These are phyloP conservation scores for Tuber umbilicatum DNA, from an alignment of 495 filamentous ascomycete species.

Conservation along the genomic window DNA sequence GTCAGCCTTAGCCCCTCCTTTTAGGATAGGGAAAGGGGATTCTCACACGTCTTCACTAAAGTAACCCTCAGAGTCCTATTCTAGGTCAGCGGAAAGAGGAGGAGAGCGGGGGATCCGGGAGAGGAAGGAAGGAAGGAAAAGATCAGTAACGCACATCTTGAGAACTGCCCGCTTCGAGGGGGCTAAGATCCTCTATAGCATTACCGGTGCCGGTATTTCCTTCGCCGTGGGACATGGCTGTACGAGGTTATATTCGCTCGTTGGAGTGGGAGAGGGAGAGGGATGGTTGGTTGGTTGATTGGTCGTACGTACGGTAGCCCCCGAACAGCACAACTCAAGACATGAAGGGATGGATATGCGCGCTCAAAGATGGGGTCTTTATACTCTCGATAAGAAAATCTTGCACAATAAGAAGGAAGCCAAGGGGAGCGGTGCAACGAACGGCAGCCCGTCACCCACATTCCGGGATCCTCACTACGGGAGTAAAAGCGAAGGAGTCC, in stretches of 20 bases:
- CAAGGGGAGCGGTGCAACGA: not conserved
- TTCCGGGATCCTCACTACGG: not conserved
- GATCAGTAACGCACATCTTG: constrained; percentile 15
- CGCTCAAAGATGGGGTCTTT: not conserved
- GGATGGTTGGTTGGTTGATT: not conserved
- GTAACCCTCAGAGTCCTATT: constrained; percentile 14
- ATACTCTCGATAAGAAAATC: not conserved
- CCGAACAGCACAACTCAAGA: not conserved
- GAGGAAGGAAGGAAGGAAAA: not conserved
- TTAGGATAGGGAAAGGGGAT: not conserved
- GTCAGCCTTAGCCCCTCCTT: not conserved
- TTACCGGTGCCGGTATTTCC: not conserved
- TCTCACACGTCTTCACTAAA: constrained; percentile 25
- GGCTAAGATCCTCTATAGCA: not conserved
- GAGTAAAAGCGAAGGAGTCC: not conserved
- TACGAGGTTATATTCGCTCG: not conserved
- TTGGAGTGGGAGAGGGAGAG: not conserved
- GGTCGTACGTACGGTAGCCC: too few species aligned
- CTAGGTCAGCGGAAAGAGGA: constrained; percentile 9
- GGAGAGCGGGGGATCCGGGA: not conserved
- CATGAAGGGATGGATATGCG: not conserved
- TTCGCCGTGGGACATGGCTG: not conserved
- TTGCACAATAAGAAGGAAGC: not conserved
- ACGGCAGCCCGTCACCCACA: not conserved
- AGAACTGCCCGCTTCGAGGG: not conserved